Evolutionary conservation across 345 rosid species (phyloP).

Genomic region (Turritis glabra): DNA sequence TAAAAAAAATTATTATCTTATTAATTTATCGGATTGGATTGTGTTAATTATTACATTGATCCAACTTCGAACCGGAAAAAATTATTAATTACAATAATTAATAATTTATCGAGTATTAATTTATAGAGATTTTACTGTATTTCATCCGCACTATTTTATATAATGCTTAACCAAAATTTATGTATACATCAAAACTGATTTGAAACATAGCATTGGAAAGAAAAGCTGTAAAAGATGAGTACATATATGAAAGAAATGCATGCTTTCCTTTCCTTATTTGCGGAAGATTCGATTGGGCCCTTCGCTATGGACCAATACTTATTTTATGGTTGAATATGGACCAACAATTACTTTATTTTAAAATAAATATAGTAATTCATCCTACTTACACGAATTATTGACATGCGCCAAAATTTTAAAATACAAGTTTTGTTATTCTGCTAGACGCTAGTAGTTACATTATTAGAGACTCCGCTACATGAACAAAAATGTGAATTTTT

Average conservation of each 20-base stretch:
- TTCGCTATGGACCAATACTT: conserved; percentile 47
- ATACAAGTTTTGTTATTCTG: not conserved
- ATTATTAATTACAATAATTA: no score
- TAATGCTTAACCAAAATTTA: no score
- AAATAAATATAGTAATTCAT: not conserved
- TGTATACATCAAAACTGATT: conserved; percentile 15
- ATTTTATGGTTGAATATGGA: conserved; percentile 39
- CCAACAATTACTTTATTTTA: conserved; percentile 35
- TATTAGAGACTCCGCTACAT: not conserved
- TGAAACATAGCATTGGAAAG: conserved; percentile 3
- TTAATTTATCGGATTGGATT: no score
- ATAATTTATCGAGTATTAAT: no score
- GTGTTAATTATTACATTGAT: no score
- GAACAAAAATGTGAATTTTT: not conserved
- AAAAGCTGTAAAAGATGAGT: conserved; percentile 30
- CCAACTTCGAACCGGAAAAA: no score
- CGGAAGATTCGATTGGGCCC: conserved; percentile 38
- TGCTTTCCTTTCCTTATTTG: conserved; percentile 25
- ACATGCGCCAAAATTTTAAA: not conserved
- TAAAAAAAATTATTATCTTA: no score
- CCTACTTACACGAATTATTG: conserved; percentile 10
- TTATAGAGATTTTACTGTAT: no score
- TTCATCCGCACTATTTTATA: no score
- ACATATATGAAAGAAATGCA: conserved; percentile 31
- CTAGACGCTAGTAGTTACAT: not conserved